phyloP scores from a whole-genome alignment of 495 filamentous ascomycete genomes.

The Daldinia caldariorum region DNA sequence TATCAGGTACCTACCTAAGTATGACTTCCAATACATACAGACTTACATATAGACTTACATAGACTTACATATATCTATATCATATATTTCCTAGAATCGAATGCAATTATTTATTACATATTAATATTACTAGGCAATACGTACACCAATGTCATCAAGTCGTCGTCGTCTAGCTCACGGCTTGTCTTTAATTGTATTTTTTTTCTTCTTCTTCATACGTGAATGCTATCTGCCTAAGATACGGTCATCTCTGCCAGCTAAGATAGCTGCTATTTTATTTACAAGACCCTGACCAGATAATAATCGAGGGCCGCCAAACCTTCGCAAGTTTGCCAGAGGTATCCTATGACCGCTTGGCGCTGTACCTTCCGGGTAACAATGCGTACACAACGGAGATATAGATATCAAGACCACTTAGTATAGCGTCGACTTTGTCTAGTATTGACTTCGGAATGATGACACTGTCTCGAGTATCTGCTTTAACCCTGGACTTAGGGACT shows the following conservation, averaged over 20 bases:
- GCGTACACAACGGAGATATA: background rate
- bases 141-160: background rate
- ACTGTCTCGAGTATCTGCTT: background rate
- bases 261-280: constrained; percentile 16
- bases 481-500: background rate
- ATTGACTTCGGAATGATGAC: background rate
- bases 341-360: background rate
- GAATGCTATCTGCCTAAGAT: constrained; percentile 13
- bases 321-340: background rate
- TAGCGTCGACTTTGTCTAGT: background rate
- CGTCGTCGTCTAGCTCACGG: background rate
- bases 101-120: background rate
- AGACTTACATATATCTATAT: no score
- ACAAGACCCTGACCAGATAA: background rate
- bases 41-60: no score
- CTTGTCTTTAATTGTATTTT: background rate
- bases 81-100: no score
- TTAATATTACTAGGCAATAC: background rate
- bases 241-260: background rate
- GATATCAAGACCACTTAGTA: background rate
- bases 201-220: constrained; percentile 22
- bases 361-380: background rate
- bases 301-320: background rate
- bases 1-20: no score
- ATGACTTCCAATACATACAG: no score